Conservation (phyloP, 371 early-diverging fungal species). For the Cokeromyces recurvatus region DNA sequence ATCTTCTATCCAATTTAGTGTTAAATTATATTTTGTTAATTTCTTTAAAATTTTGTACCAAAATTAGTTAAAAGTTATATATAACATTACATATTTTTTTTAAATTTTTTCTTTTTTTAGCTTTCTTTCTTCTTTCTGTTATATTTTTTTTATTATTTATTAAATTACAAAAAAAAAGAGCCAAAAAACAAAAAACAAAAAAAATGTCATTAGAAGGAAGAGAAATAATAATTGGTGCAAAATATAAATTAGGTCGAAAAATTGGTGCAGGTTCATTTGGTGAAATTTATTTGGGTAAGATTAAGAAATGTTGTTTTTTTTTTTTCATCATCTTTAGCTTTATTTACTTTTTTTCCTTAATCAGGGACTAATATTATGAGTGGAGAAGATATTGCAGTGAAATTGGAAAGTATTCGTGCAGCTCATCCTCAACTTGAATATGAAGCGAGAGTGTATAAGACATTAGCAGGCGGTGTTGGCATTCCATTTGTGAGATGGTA, state of each 20-base stretch:
- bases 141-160: too few species aligned
- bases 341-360: too few species aligned
- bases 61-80: too few species aligned
- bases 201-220: constrained; percentile 45
- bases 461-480: constrained; percentile 93
- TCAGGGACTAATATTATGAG: constrained; percentile 90
- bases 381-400: constrained; percentile 95
- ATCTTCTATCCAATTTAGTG: too few species aligned
- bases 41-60: too few species aligned
- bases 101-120: too few species aligned
- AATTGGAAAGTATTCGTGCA: constrained; percentile 88
- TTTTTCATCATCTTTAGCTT: constrained; percentile 1
- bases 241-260: constrained; percentile 93
- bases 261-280: constrained; percentile 99
- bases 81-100: too few species aligned
- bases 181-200: not conserved
- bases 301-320: too few species aligned
- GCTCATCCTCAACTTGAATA: constrained; percentile 97
- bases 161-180: too few species aligned
- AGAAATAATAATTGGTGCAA: constrained; percentile 66
- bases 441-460: constrained; percentile 93
- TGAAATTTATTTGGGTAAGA: constrained; percentile 93
- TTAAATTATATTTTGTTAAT: too few species aligned
- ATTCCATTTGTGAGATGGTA: constrained; percentile 95
- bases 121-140: too few species aligned